Evolutionary conservation across 768 basidiomycete species (phyloP), one percentile per base, ranked within the genome.

Genomic region (Coprinellus micaceus): DNA sequence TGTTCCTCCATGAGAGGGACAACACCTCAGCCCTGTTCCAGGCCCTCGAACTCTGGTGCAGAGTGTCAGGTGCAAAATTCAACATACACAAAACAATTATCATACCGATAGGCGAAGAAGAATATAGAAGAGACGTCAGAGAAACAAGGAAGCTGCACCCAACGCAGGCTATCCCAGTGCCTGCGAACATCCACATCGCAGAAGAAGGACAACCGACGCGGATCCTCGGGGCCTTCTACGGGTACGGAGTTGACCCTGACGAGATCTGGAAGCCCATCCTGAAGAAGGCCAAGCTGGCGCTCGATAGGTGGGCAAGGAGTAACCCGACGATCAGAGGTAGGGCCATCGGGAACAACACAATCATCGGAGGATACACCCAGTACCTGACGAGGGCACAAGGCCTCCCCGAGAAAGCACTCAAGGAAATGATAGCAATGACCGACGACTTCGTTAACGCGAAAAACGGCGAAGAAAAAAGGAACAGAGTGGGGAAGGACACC

Each of bases 81-180:
- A 80, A 79, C 48, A 58, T 60, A 0, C 46, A 48, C 0, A 81
- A 81, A 60, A 80, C 76, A 0, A 71, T 75, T 57, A 58, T 76
- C 0, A 63, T 79, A 1, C 75, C 73, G 0, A 64, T 77, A 0
- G 75, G 77, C 0, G 9, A 52, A 0, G 11, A 30, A 4, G 51
- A 53, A 6, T 70, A 62, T 58, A 52, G 70, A 12, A 19, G 52
- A n/a, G 3, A 39, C 24, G 40, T 60, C 30, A 43, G 54, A n/a
- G 40, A 48, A 28, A 29, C 22, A 7, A 50, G 44, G 22, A 19
- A 21, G 15, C 71, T 67, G 4, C 11, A 17, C n/a, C 65, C 72
- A 2, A 66, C 65, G 47, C 46, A 73, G 2, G 72, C 73, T 41
- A 67, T 69, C 11, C 19, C 37, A 0, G n/a, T 66, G 9, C 67